phyloP scores from a whole-genome alignment of 2,329 filamentous ascomycete genomes.

The Diaporthe sp. region DNA sequence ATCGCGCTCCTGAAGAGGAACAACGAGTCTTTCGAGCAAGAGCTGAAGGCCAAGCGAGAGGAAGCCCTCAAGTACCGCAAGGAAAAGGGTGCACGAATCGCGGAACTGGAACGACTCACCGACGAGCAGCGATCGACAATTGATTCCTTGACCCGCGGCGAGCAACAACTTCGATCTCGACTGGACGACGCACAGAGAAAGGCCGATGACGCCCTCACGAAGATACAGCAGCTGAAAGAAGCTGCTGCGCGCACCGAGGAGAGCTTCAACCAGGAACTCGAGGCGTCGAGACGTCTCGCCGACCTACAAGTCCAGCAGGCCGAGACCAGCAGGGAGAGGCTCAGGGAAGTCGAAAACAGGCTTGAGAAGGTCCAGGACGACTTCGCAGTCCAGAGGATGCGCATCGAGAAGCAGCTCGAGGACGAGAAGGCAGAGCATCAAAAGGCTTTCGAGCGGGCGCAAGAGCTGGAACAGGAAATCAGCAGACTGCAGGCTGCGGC shows the following conservation, averaged over 20 bases:
- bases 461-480: constrained; percentile 67
- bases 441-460: constrained; percentile 63
- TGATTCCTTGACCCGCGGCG: constrained; percentile 83
- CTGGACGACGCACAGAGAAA: constrained; percentile 89
- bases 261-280: constrained; percentile 87
- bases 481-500: constrained; percentile 64
- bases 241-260: constrained; percentile 86
- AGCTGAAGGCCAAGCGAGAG: constrained; percentile 89
- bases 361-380: constrained; percentile 77
- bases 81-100: constrained; percentile 91
- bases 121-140: constrained; percentile 86
- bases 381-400: constrained; percentile 71
- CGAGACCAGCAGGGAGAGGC: constrained; percentile 77
- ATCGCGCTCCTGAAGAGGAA: constrained; percentile 89
- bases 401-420: constrained; percentile 70
- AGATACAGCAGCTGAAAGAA: constrained; percentile 88
- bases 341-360: constrained; percentile 77
- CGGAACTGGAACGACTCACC: constrained; percentile 88
- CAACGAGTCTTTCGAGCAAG: constrained; percentile 92
- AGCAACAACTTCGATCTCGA: constrained; percentile 83
- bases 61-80: constrained; percentile 93
- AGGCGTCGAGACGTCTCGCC: constrained; percentile 83
- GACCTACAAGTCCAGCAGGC: constrained; percentile 85
- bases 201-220: constrained; percentile 85
- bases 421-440: constrained; percentile 63